Evolutionary conservation across 1,284 basidiomycete species (phyloP), one percentile per base, ranked within the genome.

Genomic region (Serendipita sp.): DNA sequence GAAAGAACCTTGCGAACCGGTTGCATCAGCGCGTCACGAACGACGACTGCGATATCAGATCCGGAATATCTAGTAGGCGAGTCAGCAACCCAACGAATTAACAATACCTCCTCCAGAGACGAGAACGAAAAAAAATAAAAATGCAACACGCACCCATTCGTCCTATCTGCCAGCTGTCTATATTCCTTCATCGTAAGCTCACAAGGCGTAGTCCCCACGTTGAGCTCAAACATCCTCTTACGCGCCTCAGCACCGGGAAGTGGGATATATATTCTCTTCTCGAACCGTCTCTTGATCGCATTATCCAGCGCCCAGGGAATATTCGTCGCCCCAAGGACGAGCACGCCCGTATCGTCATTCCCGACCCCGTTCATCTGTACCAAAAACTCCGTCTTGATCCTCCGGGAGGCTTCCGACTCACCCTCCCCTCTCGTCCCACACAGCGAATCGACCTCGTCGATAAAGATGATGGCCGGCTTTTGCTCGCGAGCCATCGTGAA

Each of bases 291-390:
- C 75, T 99, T 98, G 76, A 99, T 99, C 61, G 95, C 95, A 66
- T 92, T 88, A 74, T 99, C 96, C 53, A 99, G 80, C 70, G 94
- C 90, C 92, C 93, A 96, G 2, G 93, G 92, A 63, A 99, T 97
- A 71, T 99, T 99, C 10, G 96, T 99, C 6, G 95, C 95, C 55
- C 94, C 95, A n/a, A 99, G 81, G 3, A 99, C 93, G n/a, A 99
- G 81, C 0, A 99, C 92, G 10, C 96, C 96, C 0, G 89, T 91
- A 72, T 96, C 93, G 68, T 98, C 95, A 71, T 98, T 93, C 0
- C 96, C 95, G 1, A 99, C 96, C 62, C 95, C 95, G 68, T 99
- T 94, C 91, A 99, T 99, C 73, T 97, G 92, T 34, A 93, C 92
- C 61, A 98, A 76, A 70, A 99, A 97, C 75, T 99, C 95, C 1